Evolutionary conservation across 495 filamentous ascomycete genomes (phyloP).

Genomic region (Daldinia decipiens): DNA sequence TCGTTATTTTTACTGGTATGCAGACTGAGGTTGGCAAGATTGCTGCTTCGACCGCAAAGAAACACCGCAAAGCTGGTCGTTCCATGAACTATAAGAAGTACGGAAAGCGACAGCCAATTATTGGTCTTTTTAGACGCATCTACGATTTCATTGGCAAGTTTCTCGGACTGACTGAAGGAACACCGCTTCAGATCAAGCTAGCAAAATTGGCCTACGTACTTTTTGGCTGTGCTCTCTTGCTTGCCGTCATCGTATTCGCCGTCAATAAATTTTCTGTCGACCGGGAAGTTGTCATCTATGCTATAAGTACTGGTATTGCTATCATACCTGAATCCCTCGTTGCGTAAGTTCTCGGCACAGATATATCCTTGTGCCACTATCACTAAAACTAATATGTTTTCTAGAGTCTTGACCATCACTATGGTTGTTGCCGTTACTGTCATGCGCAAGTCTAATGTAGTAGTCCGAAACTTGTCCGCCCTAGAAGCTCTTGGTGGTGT

Average conservation of each 20-base stretch:
- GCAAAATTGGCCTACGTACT: slow-evolving; percentile 79
- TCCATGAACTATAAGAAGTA: slow-evolving; percentile 72
- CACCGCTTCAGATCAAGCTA: slow-evolving; percentile 83
- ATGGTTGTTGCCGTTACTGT: slow-evolving; percentile 81
- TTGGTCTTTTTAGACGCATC: slow-evolving; percentile 65
- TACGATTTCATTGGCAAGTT: slow-evolving; percentile 73
- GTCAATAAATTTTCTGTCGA: slow-evolving; percentile 76
- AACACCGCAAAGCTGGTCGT: slow-evolving; percentile 66
- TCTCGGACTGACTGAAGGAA: slow-evolving; percentile 80
- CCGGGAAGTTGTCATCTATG: slow-evolving; percentile 82
- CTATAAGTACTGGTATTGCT: slow-evolving; percentile 76
- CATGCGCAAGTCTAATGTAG: slow-evolving; percentile 80
- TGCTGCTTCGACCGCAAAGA: slow-evolving; percentile 69
- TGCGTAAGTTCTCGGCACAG: slow-evolving; percentile 53
- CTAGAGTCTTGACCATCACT: slow-evolving; percentile 72
- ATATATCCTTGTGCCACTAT: neutral
- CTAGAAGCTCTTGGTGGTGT: slow-evolving; percentile 86
- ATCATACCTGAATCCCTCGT: slow-evolving; percentile 78
- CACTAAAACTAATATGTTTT: slow-evolving; percentile 6
- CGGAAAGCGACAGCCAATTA: slow-evolving; percentile 66
- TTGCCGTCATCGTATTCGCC: slow-evolving; percentile 83
- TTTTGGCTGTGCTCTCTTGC: slow-evolving; percentile 76
- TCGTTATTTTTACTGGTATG: slow-evolving; percentile 80
- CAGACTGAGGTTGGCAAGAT: slow-evolving; percentile 87
- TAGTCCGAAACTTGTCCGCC: slow-evolving; percentile 79